Percentiles rank a stretch among this genome's conserved stretches.
Evolutionary conservation across 2,329 filamentous ascomycete species (phyloP).

Genomic region (Colletotrichum paranaense): DNA sequence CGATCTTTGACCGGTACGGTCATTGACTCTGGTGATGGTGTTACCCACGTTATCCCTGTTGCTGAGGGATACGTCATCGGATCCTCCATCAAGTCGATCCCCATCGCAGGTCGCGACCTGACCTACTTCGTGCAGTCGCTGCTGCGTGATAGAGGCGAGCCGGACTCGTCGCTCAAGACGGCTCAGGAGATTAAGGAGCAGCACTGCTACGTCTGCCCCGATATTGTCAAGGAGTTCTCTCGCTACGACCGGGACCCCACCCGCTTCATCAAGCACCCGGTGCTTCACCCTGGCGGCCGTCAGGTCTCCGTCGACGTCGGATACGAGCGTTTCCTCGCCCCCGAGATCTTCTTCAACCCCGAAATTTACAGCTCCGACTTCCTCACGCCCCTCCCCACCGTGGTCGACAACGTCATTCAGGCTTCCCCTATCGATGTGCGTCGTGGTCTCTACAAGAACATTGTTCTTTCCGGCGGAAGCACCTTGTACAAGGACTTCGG

Average conservation of each 20-base stretch:
- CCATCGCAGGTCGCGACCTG: slow-evolving; percentile 96
- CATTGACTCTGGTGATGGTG: slow-evolving; percentile 98
- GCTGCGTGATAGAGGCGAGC: slow-evolving; percentile 93
- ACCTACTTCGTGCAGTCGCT: slow-evolving; percentile 99
- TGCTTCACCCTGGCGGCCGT: slow-evolving; percentile 86
- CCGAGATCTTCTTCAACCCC: slow-evolving; percentile 99
- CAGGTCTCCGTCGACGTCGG: slow-evolving; percentile 91
- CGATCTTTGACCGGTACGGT: slow-evolving; percentile 96
- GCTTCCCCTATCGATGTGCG: slow-evolving; percentile 97
- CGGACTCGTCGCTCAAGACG: slow-evolving; percentile 96
- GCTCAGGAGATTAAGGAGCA: slow-evolving; percentile 99
- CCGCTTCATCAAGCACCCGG: slow-evolving; percentile 90
- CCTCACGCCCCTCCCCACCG: slow-evolving; percentile 90
- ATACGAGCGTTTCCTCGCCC: slow-evolving; percentile 97
- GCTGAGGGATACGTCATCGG: slow-evolving; percentile 99
- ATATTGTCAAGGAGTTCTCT: slow-evolving; percentile 98
- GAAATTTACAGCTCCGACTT: slow-evolving; percentile 99
- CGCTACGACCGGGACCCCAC: slow-evolving; percentile 94
- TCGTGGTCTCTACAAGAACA: slow-evolving; percentile 98
- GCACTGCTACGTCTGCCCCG: slow-evolving; percentile 97
- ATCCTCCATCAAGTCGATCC: slow-evolving; percentile 98
- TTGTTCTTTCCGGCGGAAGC: slow-evolving; percentile 95
- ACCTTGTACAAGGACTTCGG: slow-evolving; percentile 99
- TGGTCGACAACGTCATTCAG: slow-evolving; percentile 97
- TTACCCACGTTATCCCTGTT: slow-evolving; percentile 98